These are phyloP conservation scores for Aspergillus sp. DNA, from an alignment of 2,329 filamentous ascomycete species.

Conservation along the genomic window DNA sequence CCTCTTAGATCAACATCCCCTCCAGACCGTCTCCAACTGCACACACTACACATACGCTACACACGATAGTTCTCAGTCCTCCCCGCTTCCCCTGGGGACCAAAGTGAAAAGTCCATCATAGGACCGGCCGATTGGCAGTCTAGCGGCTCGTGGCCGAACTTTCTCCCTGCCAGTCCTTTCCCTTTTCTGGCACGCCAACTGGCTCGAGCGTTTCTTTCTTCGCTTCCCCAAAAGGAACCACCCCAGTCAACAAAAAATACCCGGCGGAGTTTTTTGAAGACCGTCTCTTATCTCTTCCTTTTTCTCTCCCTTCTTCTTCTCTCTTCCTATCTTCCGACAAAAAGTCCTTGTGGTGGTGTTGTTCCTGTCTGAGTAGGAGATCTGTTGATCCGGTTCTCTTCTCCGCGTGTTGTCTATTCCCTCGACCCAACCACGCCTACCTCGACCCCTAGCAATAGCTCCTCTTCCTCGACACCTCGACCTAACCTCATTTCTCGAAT, in stretches of 20 bases:
- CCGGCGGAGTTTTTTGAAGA: neutral
- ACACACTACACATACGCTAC: neutral
- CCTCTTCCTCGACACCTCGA: neutral
- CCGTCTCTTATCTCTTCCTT: neutral
- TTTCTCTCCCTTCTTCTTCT: neutral
- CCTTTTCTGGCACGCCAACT: constrained; percentile 1
- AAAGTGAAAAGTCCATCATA: too few species aligned
- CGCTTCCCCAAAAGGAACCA: neutral
- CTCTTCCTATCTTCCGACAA: too few species aligned
- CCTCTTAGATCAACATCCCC: constrained; percentile 9
- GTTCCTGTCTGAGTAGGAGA: neutral
- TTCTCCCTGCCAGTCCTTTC: constrained; percentile 9
- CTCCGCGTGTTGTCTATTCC: too few species aligned
- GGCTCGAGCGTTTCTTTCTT: constrained; percentile 9
- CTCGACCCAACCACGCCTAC: too few species aligned
- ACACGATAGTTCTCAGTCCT: neutral
- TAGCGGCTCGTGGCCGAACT: constrained; percentile 8
- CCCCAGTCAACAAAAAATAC: neutral
- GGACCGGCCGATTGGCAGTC: neutral
- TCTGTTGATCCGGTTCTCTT: too few species aligned
- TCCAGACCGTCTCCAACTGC: constrained; percentile 1
- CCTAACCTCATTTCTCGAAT: neutral
- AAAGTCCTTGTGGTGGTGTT: neutral
- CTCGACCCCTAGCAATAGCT: too few species aligned
- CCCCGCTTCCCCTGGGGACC: neutral